A percentile compares a stretch with the other conserved stretches of the same genome.
These are phyloP conservation scores for Papiliotrema terrestris DNA, from an alignment of 1,284 basidiomycete species.

Conservation along the genomic window DNA sequence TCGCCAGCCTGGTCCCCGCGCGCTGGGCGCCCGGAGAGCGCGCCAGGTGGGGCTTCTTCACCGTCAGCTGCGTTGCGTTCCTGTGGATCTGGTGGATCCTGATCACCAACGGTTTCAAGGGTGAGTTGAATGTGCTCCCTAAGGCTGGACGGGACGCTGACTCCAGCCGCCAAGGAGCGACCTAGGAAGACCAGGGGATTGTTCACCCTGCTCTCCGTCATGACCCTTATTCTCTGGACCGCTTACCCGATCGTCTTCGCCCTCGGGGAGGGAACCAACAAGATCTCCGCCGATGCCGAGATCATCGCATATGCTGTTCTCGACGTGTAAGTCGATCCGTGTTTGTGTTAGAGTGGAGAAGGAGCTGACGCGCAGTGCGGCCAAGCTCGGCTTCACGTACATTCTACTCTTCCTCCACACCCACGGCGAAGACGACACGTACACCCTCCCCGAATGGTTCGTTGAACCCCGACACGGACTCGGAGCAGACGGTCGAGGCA, in stretches of 20 bases:
- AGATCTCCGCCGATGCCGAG: slow-evolving; percentile 39
- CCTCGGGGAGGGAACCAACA: slow-evolving; percentile 37
- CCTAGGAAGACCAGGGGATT: slow-evolving; percentile 32
- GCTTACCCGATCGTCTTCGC: slow-evolving; percentile 42
- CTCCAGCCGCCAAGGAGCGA: slow-evolving; percentile 26
- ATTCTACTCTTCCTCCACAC: slow-evolving; percentile 42
- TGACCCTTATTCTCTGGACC: slow-evolving; percentile 34
- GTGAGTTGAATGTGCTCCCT: slow-evolving; percentile 14
- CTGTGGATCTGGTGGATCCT: slow-evolving; percentile 33
- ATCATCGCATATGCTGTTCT: slow-evolving; percentile 44
- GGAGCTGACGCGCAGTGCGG: slow-evolving; percentile 18
- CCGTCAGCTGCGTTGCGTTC: slow-evolving; percentile 30
- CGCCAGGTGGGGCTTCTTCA: slow-evolving; percentile 34
- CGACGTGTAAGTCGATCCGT: slow-evolving; percentile 35
- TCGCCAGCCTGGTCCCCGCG: slow-evolving; percentile 22
- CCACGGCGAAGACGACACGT: slow-evolving; percentile 42
- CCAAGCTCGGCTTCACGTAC: slow-evolving; percentile 44
- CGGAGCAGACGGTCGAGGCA: slow-evolving; percentile 33
- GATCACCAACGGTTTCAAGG: slow-evolving; percentile 32
- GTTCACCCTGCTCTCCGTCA: slow-evolving; percentile 31
- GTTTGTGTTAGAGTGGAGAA: not conserved
- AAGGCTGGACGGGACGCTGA: not conserved
- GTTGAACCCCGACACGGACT: slow-evolving; percentile 28
- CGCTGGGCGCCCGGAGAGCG: slow-evolving; percentile 23
- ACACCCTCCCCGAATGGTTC: slow-evolving; percentile 43